Base-by-base conservation (phyloP, 495 filamentous ascomycete genomes). In the Xylaria grammica region DNA sequence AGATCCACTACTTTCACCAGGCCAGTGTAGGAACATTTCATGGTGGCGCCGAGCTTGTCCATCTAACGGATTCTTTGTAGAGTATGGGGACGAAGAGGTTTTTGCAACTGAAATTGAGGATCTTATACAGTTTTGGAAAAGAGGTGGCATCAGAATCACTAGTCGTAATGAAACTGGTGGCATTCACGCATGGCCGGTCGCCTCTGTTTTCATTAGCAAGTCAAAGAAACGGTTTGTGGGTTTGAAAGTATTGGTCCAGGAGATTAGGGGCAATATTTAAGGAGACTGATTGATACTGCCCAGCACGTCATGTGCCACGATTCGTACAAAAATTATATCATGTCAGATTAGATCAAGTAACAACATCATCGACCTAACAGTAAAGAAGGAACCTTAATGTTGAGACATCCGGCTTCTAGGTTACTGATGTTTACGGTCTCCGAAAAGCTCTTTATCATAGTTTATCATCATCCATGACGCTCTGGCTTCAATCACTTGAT, bases 121-220 rank as follows among this genome's bases (percentile, higher is more conserved):
- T 13, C 69, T 90, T 46, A 73, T 88, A 17, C 66, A 65, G 15
- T 67, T 83, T 30, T 73, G 90, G 45, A 67, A 78, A 42, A 72
- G 75, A 27, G 79, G 80, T n/a, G 77, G 76, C 50, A 75, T 82
- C 46, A 67, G 73, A 26, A 81, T 89, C 11, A 69, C 69, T 30
- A 79, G 77, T 55, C 67, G 77, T 56, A 79, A 81, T 69, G 86
- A 90, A 66, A 74, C 77, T 38, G 88, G 84, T 4, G 87, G 83
- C 22, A 86, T 93, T 60, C 91, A 94, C 77, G 90, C 89, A 11
- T 93, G 91, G 91, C 91, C 90, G 15, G 87, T 94, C 27, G 90
- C 87, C 17, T 82, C 81, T 34, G 69, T 92, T 46, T 93, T 91
- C 70, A 74, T 93, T 19, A 85, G 85, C 54, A 78, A 79, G 24